Evolutionary conservation across 257 asterid genomes (phyloP), one percentile per base, ranked within the genome.

Genomic region (Scutellaria minor): DNA sequence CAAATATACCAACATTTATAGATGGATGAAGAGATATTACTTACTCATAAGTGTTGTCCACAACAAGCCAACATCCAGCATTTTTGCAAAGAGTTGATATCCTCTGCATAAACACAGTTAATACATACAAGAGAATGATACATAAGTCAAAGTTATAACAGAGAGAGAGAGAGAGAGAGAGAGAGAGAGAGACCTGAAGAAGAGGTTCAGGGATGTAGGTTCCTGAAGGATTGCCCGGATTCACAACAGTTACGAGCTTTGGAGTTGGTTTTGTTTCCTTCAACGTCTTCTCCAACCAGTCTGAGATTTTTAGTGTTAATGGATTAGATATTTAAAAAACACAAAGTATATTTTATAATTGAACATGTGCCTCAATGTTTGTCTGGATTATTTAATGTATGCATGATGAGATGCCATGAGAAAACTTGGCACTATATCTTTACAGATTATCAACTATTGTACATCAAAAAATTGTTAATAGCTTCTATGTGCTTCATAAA

Each of bases 211-310:
- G 99, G 70, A 95, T 87, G 81, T 85, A 95, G 64, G 99, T 95
- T 77, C 99, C 99, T 2, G 99, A 95, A 3, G 99, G 99, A 77
- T 95, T 95, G 68, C 99, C 99, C 1, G 99, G 99, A 89, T 95
- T 95, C 68, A 95, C 99, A 60, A 95, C 84, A 68, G 86, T 80
- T 42, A 95, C 98, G 46, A 95, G 92, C 92, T 92, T 95, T 13
- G 99, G 99, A 15, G 98, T 88, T 27, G 98, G 99, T 77, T 83
- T 83, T 15, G 92, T 79, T 47, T 88, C 61, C 83, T 61, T 68
- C 59, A 95, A 75, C 7, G 90, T 90, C 84, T 68, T 85, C 78
- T 90, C 98, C 64, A 95, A 81, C 99, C 99, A 95, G 44, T 88
- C 99, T 95, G 89, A 77, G 60, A 78, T 76, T 45, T 64, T 58